phyloP scores from a whole-genome alignment of 1,284 basidiomycete genomes.

The Marasmius oreades region DNA sequence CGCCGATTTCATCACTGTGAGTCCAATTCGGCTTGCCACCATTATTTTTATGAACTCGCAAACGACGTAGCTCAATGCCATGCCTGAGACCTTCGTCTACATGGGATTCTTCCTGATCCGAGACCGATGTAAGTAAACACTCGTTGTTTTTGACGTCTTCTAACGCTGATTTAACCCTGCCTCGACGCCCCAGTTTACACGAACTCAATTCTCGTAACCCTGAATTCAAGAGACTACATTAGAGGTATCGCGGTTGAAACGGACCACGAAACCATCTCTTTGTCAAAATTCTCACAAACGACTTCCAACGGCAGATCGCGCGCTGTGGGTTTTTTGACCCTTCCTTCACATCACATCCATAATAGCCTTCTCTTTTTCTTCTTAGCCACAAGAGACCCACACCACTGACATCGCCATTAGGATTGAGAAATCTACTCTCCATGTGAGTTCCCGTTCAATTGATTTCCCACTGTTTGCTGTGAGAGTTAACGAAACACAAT shows the following conservation, averaged over 20 bases:
- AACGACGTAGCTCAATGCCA: neutral
- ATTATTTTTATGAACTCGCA: neutral
- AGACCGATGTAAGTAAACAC: neutral
- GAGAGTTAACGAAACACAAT: too few species aligned
- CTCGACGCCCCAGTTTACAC: conserved; percentile 10
- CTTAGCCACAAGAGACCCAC: too few species aligned
- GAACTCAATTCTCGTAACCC: conserved; percentile 12
- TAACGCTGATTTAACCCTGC: too few species aligned
- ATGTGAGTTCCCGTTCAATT: neutral
- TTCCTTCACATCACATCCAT: too few species aligned
- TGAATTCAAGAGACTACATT: conserved; percentile 13
- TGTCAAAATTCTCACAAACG: neutral
- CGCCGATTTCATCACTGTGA: conserved; percentile 1
- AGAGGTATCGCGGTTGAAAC: neutral
- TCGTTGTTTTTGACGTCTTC: neutral
- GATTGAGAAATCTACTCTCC: conserved; percentile 1
- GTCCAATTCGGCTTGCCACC: too few species aligned
- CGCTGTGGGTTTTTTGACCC: too few species aligned
- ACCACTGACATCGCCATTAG: neutral
- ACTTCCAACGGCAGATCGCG: too few species aligned
- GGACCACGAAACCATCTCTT: neutral
- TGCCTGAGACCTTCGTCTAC: conserved; percentile 1
- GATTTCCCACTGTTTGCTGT: too few species aligned
- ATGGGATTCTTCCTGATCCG: conserved; percentile 4
- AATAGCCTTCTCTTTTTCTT: too few species aligned